Evolutionary conservation across 331 rosid genomes (phyloP).

Genomic region (Malus hybrid): DNA sequence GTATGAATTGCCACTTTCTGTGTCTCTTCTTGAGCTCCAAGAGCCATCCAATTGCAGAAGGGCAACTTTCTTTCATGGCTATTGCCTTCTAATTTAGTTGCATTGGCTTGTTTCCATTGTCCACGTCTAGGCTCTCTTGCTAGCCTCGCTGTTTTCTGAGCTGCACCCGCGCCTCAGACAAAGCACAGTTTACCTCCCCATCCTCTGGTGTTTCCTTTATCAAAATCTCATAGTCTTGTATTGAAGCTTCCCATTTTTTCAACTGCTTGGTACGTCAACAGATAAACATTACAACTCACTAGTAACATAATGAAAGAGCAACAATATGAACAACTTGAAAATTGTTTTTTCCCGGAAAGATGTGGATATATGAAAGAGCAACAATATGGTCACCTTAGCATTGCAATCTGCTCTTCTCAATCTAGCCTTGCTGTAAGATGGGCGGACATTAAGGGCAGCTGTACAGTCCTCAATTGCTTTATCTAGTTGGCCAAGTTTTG

Average conservation of each 20-base stretch:
- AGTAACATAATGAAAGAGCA: neutral
- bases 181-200: constrained; percentile 34
- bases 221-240: constrained; percentile 58
- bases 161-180: constrained; percentile 40
- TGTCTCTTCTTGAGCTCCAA: constrained; percentile 1
- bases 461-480: constrained; percentile 63
- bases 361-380: neutral
- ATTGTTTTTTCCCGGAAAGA: neutral
- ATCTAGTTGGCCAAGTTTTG: constrained; percentile 52
- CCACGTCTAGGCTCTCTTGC: neutral
- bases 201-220: constrained; percentile 38
- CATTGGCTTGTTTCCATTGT: neutral
- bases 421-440: constrained; percentile 66
- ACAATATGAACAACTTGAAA: neutral
- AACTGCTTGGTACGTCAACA: constrained; percentile 30
- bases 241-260: constrained; percentile 60
- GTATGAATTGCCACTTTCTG: neutral
- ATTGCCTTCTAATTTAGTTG: neutral
- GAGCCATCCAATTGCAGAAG: neutral
- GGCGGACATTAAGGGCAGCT: constrained; percentile 52
- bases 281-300: neutral
- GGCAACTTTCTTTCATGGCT: neutral
- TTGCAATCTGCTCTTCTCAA: constrained; percentile 73
- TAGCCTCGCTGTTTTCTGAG: constrained; percentile 21
- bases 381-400: constrained; percentile 43